phyloP scores from a whole-genome alignment of 345 rosid genomes.

The Clarkia xantiana region DNA sequence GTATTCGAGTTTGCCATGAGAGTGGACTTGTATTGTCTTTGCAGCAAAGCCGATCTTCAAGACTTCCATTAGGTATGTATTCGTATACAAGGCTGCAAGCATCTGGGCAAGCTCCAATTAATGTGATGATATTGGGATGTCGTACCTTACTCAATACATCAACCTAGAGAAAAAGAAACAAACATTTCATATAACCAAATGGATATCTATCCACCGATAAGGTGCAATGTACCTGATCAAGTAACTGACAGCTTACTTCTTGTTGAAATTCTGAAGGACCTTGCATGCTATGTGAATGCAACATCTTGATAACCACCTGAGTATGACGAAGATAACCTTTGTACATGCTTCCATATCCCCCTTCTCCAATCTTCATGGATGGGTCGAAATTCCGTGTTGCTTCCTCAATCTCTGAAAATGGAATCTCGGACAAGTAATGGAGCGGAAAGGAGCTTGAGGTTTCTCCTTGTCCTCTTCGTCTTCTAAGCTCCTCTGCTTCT shows the following conservation, averaged over 20 bases:
- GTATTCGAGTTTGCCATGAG: slow-evolving; percentile 78
- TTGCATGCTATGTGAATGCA: slow-evolving; percentile 56
- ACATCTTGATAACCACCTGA: slow-evolving; percentile 60
- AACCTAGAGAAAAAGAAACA: slow-evolving; percentile 35
- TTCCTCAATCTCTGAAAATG: slow-evolving; percentile 54
- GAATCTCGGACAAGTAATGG: slow-evolving; percentile 52
- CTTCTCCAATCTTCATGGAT: slow-evolving; percentile 73
- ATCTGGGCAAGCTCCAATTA: slow-evolving; percentile 85
- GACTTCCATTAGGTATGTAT: slow-evolving; percentile 80
- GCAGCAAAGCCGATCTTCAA: slow-evolving; percentile 83
- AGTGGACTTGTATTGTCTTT: slow-evolving; percentile 60
- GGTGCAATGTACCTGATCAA: too few relatives aligned
- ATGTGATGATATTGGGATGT: slow-evolving; percentile 81
- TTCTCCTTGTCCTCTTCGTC: slow-evolving; percentile 37
- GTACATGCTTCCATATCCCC: slow-evolving; percentile 82
- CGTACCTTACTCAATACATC: slow-evolving; percentile 68
- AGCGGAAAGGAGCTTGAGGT: slow-evolving; percentile 28
- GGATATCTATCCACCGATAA: background rate
- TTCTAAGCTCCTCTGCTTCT: slow-evolving; percentile 73
- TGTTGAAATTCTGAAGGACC: slow-evolving; percentile 78
- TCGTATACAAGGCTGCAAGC: slow-evolving; percentile 71
- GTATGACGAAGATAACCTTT: slow-evolving; percentile 48
- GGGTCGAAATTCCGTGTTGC: slow-evolving; percentile 59
- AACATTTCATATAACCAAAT: slow-evolving; percentile 1
- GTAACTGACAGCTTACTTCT: slow-evolving; percentile 38